These are phyloP conservation scores for Trichoderma sp. DNA, from an alignment of 2,329 filamentous ascomycete species.

Conservation along the genomic window DNA sequence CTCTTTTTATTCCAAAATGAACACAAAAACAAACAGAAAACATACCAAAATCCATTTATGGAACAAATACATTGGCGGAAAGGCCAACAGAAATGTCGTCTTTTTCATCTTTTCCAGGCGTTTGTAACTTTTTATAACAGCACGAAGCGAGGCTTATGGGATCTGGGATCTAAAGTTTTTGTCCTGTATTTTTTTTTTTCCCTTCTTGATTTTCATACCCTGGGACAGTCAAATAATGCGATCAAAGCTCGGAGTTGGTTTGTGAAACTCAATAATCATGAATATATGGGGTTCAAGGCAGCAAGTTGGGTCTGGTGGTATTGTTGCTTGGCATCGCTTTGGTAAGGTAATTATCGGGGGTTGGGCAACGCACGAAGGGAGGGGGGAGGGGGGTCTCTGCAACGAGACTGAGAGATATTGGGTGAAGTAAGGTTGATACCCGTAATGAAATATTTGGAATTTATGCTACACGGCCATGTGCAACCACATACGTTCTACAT, in stretches of 20 bases:
- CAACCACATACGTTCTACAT: background rate
- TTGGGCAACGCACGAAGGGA: background rate
- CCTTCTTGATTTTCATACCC: constrained; percentile 19
- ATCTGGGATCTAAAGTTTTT: background rate
- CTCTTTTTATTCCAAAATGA: background rate
- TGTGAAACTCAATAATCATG: constrained; percentile 27
- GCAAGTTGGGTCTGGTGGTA: constrained; percentile 6
- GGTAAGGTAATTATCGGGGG: background rate
- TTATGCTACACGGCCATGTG: background rate
- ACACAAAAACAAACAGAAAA: background rate
- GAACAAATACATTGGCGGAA: background rate
- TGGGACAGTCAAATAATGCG: constrained; percentile 14
- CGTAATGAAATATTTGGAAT: constrained; percentile 13
- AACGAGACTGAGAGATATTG: constrained; percentile 11
- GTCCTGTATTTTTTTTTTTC: background rate
- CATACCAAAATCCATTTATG: background rate
- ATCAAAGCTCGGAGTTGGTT: constrained; percentile 19
- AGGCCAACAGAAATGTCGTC: background rate
- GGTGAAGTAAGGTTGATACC: constrained; percentile 18
- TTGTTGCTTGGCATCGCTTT: constrained; percentile 1
- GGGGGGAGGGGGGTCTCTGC: background rate
- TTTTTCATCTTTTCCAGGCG: background rate
- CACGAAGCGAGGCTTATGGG: background rate
- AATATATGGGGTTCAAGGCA: constrained; percentile 22
- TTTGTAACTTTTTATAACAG: constrained; percentile 3